Percentiles rank a stretch among this genome's conserved stretches.
These are phyloP conservation scores for Colletotrichum tamarilloi DNA, from an alignment of 2,329 filamentous ascomycete genomes.

Conservation along the genomic window DNA sequence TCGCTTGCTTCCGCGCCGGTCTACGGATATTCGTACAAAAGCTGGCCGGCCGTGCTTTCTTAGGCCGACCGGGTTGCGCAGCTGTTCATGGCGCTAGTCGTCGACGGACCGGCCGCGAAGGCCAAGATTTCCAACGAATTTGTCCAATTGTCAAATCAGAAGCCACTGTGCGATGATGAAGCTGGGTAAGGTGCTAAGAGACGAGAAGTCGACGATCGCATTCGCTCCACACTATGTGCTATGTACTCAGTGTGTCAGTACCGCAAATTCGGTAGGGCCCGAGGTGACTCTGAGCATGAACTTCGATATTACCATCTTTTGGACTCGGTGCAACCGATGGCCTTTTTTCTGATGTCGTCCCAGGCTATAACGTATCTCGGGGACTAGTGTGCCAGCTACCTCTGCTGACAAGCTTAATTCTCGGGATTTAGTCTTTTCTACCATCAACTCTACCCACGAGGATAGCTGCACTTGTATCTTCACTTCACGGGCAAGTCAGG, in stretches of 20 bases:
- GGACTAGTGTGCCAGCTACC: neutral
- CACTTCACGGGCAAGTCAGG: neutral
- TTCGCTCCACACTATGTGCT: neutral
- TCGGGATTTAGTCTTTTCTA: neutral
- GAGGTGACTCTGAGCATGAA: neutral
- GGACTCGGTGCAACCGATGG: neutral
- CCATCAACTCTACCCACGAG: neutral
- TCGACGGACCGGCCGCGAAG: neutral
- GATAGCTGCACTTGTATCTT: neutral
- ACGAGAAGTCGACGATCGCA: neutral
- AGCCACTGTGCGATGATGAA: neutral
- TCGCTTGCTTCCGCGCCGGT: constrained; percentile 11
- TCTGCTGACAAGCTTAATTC: neutral
- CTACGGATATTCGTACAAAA: neutral
- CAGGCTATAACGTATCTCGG: neutral
- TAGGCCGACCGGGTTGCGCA: neutral
- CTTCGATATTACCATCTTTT: neutral
- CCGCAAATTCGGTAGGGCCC: neutral
- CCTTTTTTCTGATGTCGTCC: neutral
- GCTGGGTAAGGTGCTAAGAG: neutral
- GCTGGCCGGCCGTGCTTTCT: neutral
- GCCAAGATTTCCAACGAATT: neutral
- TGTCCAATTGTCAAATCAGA: neutral
- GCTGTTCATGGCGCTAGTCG: neutral
- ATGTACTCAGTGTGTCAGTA: neutral